A percentile compares a stretch with the other conserved stretches of the same genome.
Conservation (phyloP, 2,329 filamentous ascomycete genomes). For the Nemania bipapillata region DNA sequence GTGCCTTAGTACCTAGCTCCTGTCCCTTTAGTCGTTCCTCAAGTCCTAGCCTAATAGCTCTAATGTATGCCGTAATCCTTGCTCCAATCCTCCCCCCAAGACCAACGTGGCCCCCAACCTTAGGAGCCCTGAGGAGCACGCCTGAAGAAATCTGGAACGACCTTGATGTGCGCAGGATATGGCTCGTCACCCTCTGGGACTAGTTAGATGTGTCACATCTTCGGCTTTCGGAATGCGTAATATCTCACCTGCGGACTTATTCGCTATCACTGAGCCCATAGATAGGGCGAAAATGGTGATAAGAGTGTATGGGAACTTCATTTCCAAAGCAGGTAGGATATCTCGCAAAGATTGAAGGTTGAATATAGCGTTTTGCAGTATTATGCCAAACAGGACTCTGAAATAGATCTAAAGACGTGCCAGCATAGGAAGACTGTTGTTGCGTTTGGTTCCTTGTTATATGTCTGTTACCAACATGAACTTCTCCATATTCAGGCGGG, state of each 20-base stretch:
- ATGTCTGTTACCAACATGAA: background rate
- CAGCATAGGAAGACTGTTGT: background rate
- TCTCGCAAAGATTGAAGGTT: background rate
- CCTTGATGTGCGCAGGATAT: conserved; percentile 17
- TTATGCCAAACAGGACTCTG: background rate
- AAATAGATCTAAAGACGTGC: background rate
- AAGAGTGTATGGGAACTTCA: background rate
- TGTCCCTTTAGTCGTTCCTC: too few species aligned
- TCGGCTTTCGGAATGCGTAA: background rate
- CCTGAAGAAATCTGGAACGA: conserved; percentile 23
- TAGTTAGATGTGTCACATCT: background rate
- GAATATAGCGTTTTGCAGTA: background rate
- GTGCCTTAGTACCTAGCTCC: too few species aligned
- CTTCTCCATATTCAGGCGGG: too few species aligned
- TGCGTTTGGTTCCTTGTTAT: background rate
- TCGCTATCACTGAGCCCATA: background rate
- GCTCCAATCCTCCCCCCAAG: background rate
- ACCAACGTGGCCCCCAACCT: too few species aligned
- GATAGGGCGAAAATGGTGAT: background rate
- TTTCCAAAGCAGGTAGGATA: background rate
- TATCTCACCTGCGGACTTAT: conserved; percentile 3
- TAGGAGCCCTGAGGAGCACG: background rate
- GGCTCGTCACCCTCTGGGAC: conserved; percentile 5
- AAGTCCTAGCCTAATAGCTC: too few species aligned
- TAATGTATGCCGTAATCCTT: too few species aligned